Evolutionary conservation across 768 basidiomycete species (phyloP).

Genomic region (Paxillus rubicundulus): DNA sequence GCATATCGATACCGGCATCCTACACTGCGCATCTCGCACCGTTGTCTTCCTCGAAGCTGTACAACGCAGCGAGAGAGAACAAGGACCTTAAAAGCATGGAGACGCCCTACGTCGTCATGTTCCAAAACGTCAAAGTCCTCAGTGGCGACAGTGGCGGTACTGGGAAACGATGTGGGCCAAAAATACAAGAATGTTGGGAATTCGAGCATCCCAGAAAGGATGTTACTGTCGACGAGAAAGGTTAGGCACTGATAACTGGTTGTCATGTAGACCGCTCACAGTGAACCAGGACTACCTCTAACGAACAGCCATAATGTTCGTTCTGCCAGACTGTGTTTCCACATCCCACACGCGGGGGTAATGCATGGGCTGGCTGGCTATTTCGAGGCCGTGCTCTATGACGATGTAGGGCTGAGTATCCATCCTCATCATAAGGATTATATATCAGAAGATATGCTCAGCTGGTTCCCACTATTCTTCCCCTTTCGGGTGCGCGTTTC

Average conservation of each 20-base stretch:
- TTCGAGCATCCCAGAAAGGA: conserved; percentile 92
- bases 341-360: conserved; percentile 92
- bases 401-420: conserved; percentile 87
- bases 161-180: conserved; percentile 70
- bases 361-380: conserved; percentile 96
- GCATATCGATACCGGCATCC: conserved; percentile 94
- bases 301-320: conserved; percentile 98
- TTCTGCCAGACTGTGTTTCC: conserved; percentile 80
- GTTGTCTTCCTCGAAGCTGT: conserved; percentile 89
- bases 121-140: conserved; percentile 87
- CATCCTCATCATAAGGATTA: conserved; percentile 86
- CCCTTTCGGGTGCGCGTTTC: conserved; percentile 73
- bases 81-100: conserved; percentile 76
- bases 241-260: conserved; percentile 36
- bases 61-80: conserved; percentile 70
- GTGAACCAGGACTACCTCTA: conserved; percentile 67
- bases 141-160: conserved; percentile 68
- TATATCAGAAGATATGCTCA: conserved; percentile 94
- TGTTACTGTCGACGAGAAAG: conserved; percentile 66
- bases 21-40: conserved; percentile 96
- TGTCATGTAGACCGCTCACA: conserved; percentile 8
- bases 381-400: conserved; percentile 92
- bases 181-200: conserved; percentile 95
- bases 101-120: conserved; percentile 99
- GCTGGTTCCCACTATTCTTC: conserved; percentile 98